Evolutionary conservation across 129 eudicot genomes (phyloP).

Genomic region (Pseudognaphalium luteoalbum): DNA sequence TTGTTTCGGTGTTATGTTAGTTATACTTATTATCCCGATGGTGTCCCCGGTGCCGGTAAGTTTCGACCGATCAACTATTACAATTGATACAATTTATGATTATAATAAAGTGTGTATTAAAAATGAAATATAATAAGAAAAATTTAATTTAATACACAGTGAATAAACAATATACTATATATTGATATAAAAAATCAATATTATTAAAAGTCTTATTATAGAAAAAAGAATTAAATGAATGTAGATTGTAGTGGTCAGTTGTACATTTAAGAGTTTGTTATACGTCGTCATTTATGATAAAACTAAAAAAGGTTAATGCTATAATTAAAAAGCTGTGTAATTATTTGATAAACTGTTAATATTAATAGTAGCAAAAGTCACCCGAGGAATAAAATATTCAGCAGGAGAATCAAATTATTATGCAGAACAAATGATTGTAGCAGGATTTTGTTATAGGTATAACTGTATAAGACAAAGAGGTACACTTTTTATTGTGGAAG

Average conservation of each 20-base stretch:
- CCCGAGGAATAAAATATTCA: conserved; percentile 20
- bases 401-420: not conserved
- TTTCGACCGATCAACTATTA: not conserved
- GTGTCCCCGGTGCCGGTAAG: conserved; percentile 60
- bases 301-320: not conserved
- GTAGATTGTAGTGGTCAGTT: not conserved
- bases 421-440: conserved; percentile 6
- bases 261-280: not conserved
- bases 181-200: no score
- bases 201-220: no score
- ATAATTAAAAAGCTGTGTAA: not conserved
- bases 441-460: conserved; percentile 6
- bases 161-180: no score
- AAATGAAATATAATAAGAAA: no score
- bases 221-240: no score
- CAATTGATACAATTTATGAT: no score
- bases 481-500: conserved; percentile 3
- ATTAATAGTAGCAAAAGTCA: conserved; percentile 11
- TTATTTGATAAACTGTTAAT: no score
- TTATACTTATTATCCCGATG: conserved; percentile 71
- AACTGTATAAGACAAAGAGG: conserved; percentile 25
- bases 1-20: conserved; percentile 71
- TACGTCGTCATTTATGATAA: not conserved
- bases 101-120: no score
- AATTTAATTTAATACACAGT: no score